Evolutionary conservation across 345 rosid species (phyloP).

Genomic region (Crucihimalaya himalaica): DNA sequence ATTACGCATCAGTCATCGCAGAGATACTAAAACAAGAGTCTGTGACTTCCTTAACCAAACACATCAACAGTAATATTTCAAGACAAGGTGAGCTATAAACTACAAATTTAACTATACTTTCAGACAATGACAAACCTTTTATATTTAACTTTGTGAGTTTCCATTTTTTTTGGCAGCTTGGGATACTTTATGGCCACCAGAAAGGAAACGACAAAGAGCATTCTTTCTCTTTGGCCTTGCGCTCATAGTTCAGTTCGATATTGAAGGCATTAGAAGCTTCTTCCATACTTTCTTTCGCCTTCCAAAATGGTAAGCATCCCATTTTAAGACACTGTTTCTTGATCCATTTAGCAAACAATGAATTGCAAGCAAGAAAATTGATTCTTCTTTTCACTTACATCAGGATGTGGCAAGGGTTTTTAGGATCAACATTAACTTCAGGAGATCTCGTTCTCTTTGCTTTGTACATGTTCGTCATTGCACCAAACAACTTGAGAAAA

Average conservation of each 20-base stretch:
- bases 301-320: conserved; percentile 68
- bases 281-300: conserved; percentile 82
- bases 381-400: conserved; percentile 6
- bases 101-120: not conserved
- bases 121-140: not conserved
- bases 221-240: conserved; percentile 95
- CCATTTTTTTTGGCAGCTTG: conserved; percentile 56
- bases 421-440: conserved; percentile 86
- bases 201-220: conserved; percentile 92
- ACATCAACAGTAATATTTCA: conserved; percentile 53
- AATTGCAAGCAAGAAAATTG: not conserved
- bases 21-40: conserved; percentile 53
- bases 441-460: conserved; percentile 79
- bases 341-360: conserved; percentile 2
- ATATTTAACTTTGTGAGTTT: not conserved
- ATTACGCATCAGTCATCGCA: conserved; percentile 83
- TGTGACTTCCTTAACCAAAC: conserved; percentile 37
- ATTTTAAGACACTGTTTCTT: conserved; percentile 9
- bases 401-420: conserved; percentile 98
- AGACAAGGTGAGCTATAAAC: conserved; percentile 62
- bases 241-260: conserved; percentile 80
- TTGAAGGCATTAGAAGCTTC: conserved; percentile 76
- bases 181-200: conserved; percentile 93
- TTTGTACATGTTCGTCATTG: conserved; percentile 76
- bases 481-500: conserved; percentile 78